Evolutionary conservation across 352 stramenopile species (phyloP), one percentile per base, ranked within the genome.

Genomic region (Thraustotheca clavata): DNA sequence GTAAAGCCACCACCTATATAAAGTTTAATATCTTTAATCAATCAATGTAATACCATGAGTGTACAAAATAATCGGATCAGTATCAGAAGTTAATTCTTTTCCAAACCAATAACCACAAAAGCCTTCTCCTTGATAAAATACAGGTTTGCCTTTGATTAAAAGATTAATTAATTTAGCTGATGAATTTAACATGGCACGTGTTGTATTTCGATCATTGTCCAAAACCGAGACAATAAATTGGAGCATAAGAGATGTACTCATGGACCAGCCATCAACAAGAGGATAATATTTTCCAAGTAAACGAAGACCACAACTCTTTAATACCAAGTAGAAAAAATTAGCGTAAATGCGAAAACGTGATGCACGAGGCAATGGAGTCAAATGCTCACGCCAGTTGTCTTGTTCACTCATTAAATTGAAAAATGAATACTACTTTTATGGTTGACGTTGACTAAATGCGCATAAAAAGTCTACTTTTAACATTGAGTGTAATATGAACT

Each of bases 51-150:
- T 54, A 55, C 57, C 57, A 33, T 65, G 57, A 18, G 43, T n/a
- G 57, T 54, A 65, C 5, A 65, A 32, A 16, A 65, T 18, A 31
- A 27, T 65, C 7, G 57, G 35, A 22, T 65, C 55, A 11, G 35
- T 20, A 41, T 20, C 7, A 26, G 22, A 43, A 6, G 27, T 18
- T 2, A 35, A 14, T 3, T 29, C n/a, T 18, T 49, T 20, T 18
- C 57, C 57, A 33, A 54, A 54, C 57, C 57, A 65, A 27, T 57
- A 8, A 33, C 38, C 57, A 16, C 20, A n/a, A 43, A 65, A 65
- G 12, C 41, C 33, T 38, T 18, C 14, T n/a, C 12, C 41, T 20
- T 55, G 16, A 27, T 57, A 18, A 1, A 18, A 26, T 6, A 31
- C 26, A 32, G 29, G 31, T 11, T 4, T n/a, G 22, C 20, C 32